phyloP scores from a whole-genome alignment of 179 eudicot genomes.

The Corrigiola litoralis region DNA sequence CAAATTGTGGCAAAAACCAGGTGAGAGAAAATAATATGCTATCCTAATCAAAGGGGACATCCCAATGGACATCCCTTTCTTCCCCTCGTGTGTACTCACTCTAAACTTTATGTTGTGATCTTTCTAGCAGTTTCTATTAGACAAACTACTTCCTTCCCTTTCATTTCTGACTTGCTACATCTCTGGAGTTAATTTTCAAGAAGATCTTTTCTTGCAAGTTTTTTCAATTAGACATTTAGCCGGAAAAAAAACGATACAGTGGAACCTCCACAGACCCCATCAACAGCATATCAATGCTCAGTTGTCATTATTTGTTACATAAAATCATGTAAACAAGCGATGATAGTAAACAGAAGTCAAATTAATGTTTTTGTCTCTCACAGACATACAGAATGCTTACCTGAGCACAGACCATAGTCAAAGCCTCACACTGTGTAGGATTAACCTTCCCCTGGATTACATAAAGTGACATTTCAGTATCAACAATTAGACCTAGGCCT shows the following conservation, averaged over 20 bases:
- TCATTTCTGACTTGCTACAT: too few relatives aligned
- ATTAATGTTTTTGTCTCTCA: neutral
- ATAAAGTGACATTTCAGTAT: slow-evolving; percentile 10
- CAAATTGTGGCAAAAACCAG: too few relatives aligned
- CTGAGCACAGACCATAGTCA: slow-evolving; percentile 99
- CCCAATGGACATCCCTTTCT: neutral
- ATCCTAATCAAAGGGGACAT: neutral
- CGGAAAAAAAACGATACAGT: neutral
- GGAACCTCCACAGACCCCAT: neutral
- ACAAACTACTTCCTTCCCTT: neutral
- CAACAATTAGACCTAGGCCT: neutral
- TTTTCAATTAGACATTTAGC: too few relatives aligned
- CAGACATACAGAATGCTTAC: slow-evolving; percentile 31
- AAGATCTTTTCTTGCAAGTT: neutral
- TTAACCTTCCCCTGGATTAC: slow-evolving; percentile 90
- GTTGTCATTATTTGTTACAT: too few relatives aligned
- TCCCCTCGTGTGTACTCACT: neutral
- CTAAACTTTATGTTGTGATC: neutral
- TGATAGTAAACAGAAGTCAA: neutral
- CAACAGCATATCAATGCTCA: neutral
- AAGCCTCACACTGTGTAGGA: slow-evolving; percentile 98
- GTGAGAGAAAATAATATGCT: neutral
- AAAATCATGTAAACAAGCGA: neutral
- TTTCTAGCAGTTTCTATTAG: neutral
- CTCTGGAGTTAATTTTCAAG: neutral